These are phyloP conservation scores for Xylaria castorea DNA, from an alignment of 495 filamentous ascomycete species.

Conservation along the genomic window DNA sequence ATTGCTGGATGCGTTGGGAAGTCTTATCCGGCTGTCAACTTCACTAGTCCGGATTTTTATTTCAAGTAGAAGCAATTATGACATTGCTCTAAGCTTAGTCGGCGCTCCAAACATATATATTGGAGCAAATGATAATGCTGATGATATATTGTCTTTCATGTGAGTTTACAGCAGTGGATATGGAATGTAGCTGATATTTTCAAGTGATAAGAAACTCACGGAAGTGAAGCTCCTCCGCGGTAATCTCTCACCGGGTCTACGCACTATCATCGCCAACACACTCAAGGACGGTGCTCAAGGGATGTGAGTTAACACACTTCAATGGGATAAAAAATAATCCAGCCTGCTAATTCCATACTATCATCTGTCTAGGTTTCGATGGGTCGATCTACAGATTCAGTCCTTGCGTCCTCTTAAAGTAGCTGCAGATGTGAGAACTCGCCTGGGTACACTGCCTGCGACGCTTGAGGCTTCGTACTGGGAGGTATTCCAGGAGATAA, in stretches of 20 bases:
- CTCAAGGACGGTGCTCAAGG: background rate
- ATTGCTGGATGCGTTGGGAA: conserved; percentile 2
- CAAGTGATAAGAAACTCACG: background rate
- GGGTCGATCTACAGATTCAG: conserved; percentile 25
- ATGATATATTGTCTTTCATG: conserved; percentile 8
- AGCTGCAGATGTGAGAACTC: conserved; percentile 20
- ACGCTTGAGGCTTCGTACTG: conserved; percentile 1
- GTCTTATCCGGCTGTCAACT: background rate
- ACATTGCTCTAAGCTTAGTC: background rate
- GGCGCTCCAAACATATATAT: background rate
- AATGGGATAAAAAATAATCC: background rate
- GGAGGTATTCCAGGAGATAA: background rate
- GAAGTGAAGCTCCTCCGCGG: background rate
- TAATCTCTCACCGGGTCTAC: background rate
- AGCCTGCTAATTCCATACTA: background rate
- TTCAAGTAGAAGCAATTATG: conserved; percentile 3
- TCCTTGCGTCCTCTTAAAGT: conserved; percentile 23
- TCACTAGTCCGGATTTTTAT: conserved; percentile 5
- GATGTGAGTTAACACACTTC: background rate
- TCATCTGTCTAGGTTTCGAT: conserved; percentile 23
- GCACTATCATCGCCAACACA: background rate
- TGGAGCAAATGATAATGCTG: conserved; percentile 1
- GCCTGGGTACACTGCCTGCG: conserved; percentile 7
- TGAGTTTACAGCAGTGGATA: background rate
- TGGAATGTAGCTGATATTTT: background rate